Base-by-base conservation (phyloP, 2,329 filamentous ascomycete species). In the Scedosporium boydii region DNA sequence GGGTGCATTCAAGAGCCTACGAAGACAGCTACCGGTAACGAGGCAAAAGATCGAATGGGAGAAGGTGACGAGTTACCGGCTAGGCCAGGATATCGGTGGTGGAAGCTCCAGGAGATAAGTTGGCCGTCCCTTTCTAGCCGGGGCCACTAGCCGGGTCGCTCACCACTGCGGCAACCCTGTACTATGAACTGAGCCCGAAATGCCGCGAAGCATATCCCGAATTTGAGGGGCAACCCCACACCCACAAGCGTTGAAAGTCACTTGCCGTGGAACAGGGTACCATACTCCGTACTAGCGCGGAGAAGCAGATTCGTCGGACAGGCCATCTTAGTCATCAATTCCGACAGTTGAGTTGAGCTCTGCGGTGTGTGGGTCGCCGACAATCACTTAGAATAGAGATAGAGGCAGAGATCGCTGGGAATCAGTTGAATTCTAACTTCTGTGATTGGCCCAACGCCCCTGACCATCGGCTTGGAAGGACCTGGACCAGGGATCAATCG, bases 11-110 rank as follows among this genome's bases (percentile, higher is more conserved):
- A 99, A 98, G 84, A 86, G 87, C 1, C 77, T 99, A 73, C 86
- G 95, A 71, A 86, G 95, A 76, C 95, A 98, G 77, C 79, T 99
- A 73, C 95, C 95, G 0, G 92, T 99, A 64, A 99, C 95, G 65
- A 87, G 95, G 72, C 95, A 99, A 80, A 97, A 97, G 83, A 93
- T 99, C 69, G 95, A 99, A 77, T 99, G 95, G 95, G 93, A 99
- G 76, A 97, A 96, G 81, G 91, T 99, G 67, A 89, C 91, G 56
- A 92, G 91, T 68, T 99, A 99, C 78, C 83, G 91, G 64, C 80
- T 96, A 68, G 89, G 90, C 27, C 88, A 91, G 75, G 89, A 91
- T 71, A 90, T 91, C 74, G 87, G 87, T 18, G 87, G 88, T 59
- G 86, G 86, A 61, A 85, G 85, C 68, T 78, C 79, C 58, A 80